These are phyloP conservation scores for Cercophora scortea DNA, from an alignment of 495 filamentous ascomycete genomes.

Conservation along the genomic window DNA sequence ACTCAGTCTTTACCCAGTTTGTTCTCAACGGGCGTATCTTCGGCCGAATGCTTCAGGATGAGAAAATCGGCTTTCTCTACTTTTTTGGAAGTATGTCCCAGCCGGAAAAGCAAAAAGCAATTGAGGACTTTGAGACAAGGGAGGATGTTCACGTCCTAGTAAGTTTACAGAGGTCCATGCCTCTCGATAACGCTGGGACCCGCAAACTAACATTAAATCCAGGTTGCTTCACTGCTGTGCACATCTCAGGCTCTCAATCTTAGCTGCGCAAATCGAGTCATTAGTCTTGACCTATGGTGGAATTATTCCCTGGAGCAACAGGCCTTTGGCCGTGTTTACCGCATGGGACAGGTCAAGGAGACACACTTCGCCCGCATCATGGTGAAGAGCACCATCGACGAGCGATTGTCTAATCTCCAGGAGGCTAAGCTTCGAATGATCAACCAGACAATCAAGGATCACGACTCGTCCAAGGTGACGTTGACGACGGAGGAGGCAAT, in stretches of 20 bases:
- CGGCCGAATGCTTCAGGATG: constrained; percentile 16
- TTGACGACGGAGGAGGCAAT: not conserved
- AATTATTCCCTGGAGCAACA: constrained; percentile 35
- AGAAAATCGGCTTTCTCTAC: constrained; percentile 23
- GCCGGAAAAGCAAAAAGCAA: not conserved
- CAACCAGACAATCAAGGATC: not conserved
- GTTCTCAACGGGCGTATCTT: constrained; percentile 22
- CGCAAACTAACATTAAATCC: not conserved
- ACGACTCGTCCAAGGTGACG: not conserved
- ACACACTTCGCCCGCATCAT: constrained; percentile 20
- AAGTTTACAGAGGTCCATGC: constrained; percentile 4
- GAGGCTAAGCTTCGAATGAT: constrained; percentile 9
- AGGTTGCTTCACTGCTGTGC: constrained; percentile 35
- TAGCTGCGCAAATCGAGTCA: constrained; percentile 48
- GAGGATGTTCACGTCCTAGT: constrained; percentile 14
- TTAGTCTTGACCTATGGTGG: constrained; percentile 55
- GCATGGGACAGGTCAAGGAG: constrained; percentile 27
- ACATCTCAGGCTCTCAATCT: constrained; percentile 47
- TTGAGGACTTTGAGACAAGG: constrained; percentile 6
- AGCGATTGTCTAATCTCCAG: constrained; percentile 33
- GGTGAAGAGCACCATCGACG: constrained; percentile 20
- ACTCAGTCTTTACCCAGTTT: constrained; percentile 31
- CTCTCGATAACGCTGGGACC: not conserved
- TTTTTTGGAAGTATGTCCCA: constrained; percentile 4
- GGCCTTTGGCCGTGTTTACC: constrained; percentile 24